Evolutionary conservation across 306 rosid species (phyloP).

Genomic region (Adenanthera pavonina): DNA sequence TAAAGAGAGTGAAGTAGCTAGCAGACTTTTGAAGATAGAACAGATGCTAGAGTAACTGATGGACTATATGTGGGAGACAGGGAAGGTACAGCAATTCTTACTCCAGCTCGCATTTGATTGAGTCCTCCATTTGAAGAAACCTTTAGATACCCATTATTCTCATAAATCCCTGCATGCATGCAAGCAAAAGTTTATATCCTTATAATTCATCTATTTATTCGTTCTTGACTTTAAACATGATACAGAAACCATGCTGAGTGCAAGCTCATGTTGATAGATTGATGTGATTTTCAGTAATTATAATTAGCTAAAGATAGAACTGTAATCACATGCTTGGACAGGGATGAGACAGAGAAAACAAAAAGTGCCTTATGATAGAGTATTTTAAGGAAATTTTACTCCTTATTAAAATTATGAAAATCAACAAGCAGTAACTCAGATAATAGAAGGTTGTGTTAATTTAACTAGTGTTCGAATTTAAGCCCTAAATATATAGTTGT

Average conservation of each 20-base stretch:
- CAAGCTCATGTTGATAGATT: neutral
- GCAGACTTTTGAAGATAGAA: neutral
- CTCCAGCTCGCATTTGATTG: conserved; percentile 79
- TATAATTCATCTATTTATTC: neutral
- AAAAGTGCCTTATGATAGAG: too few relatives aligned
- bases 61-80: neutral
- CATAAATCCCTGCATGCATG: conserved; percentile 51
- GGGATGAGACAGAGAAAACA: too few relatives aligned
- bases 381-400: neutral
- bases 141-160: conserved; percentile 72
- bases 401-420: too few relatives aligned
- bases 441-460: too few relatives aligned
- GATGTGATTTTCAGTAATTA: neutral
- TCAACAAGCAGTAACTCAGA: too few relatives aligned
- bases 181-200: neutral
- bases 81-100: conserved; percentile 32
- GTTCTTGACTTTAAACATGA: neutral
- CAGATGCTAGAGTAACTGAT: neutral
- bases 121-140: conserved; percentile 80
- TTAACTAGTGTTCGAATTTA: too few relatives aligned
- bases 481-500: too few relatives aligned
- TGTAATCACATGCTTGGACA: too few relatives aligned
- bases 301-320: neutral
- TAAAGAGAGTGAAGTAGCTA: neutral
- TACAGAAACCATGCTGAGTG: too few relatives aligned